Evolutionary conservation across 768 basidiomycete genomes (phyloP).

Genomic region (Suillus sp.): DNA sequence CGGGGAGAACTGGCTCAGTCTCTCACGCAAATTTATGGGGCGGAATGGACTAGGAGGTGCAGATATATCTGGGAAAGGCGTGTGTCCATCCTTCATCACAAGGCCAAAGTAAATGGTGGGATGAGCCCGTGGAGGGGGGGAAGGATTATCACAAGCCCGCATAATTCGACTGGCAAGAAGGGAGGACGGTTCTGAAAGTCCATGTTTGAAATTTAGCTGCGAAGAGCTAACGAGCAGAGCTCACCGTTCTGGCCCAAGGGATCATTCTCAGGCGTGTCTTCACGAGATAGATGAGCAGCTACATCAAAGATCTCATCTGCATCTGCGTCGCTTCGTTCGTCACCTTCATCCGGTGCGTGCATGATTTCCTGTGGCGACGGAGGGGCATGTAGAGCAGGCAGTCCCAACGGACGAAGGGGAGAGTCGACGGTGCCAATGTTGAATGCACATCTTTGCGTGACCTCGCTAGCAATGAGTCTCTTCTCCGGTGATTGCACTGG

Average conservation of each 20-base stretch:
- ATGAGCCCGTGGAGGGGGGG: conserved; percentile 52
- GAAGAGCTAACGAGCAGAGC: conserved; percentile 12
- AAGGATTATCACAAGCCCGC: conserved; percentile 75
- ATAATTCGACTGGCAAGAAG: conserved; percentile 65
- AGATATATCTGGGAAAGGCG: conserved; percentile 18
- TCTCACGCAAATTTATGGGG: conserved; percentile 33
- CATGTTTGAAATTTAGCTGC: conserved; percentile 15
- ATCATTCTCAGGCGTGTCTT: conserved; percentile 54
- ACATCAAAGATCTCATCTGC: conserved; percentile 32
- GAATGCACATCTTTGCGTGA: conserved; percentile 33
- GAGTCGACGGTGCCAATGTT: conserved; percentile 28
- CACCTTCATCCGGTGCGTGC: conserved; percentile 23
- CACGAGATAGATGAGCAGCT: conserved; percentile 33
- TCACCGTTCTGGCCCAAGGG: conserved; percentile 48
- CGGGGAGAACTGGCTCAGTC: conserved; percentile 23
- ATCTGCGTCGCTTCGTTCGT: conserved; percentile 34
- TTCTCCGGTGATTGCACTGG: conserved; percentile 57
- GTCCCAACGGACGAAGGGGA: conserved; percentile 51
- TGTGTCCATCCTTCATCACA: conserved; percentile 22
- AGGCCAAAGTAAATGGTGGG: conserved; percentile 18
- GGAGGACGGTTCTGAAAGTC: conserved; percentile 62
- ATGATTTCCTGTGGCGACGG: conserved; percentile 16
- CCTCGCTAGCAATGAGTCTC: conserved; percentile 37
- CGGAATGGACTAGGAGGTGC: conserved; percentile 36
- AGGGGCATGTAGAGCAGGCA: conserved; percentile 41